phyloP scores from a whole-genome alignment of 768 basidiomycete genomes.

The Pulveroboletus sp. region DNA sequence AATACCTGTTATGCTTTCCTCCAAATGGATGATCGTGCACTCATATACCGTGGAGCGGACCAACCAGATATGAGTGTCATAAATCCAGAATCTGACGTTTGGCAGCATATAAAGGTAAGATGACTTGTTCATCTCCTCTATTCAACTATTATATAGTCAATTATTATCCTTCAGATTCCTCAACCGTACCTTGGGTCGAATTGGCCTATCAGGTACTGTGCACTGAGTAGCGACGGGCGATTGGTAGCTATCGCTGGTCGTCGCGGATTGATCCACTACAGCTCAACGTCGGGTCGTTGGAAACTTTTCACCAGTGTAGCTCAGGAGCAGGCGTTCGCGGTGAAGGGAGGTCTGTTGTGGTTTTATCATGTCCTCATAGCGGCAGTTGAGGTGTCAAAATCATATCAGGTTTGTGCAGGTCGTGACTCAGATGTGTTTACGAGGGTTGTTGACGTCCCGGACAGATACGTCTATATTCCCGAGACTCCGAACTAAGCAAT shows the following conservation, averaged over 20 bases:
- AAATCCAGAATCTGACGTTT: constrained; percentile 95
- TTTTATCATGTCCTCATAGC: constrained; percentile 94
- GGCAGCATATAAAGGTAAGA: constrained; percentile 89
- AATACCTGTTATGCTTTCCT: constrained; percentile 95
- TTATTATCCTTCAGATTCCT: constrained; percentile 60
- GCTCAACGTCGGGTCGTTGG: constrained; percentile 92
- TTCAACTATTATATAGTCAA: neutral
- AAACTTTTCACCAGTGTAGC: constrained; percentile 76
- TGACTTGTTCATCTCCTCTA: neutral
- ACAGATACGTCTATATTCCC: constrained; percentile 89
- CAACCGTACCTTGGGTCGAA: constrained; percentile 83
- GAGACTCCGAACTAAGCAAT: constrained; percentile 82
- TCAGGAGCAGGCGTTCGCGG: constrained; percentile 83
- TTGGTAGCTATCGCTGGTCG: constrained; percentile 91
- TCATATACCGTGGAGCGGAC: constrained; percentile 93
- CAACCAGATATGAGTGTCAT: constrained; percentile 98
- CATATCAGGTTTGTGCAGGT: constrained; percentile 56
- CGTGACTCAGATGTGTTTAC: neutral
- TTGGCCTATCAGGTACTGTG: constrained; percentile 92
- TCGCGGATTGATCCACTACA: constrained; percentile 89
- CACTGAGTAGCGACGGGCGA: constrained; percentile 84
- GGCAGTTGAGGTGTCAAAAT: constrained; percentile 77
- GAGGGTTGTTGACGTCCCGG: neutral
- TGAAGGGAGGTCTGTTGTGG: constrained; percentile 92
- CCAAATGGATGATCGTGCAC: constrained; percentile 89